Percentiles rank a stretch among this genome's conserved stretches.
phyloP scores from a whole-genome alignment of 495 filamentous ascomycete genomes.

The Aspergillus bridgeri region DNA sequence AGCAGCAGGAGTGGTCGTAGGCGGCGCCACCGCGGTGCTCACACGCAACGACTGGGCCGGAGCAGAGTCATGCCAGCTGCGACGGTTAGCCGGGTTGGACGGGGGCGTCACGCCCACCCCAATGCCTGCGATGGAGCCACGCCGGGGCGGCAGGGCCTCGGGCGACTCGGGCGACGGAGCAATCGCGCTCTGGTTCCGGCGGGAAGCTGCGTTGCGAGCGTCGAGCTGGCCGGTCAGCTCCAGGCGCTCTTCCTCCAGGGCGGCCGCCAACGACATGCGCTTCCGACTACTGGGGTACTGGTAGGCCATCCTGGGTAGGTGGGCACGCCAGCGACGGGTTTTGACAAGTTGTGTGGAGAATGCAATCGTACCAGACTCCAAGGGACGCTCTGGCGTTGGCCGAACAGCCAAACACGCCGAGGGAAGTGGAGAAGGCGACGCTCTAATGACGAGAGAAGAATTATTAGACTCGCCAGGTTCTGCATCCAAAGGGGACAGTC shows the following conservation, averaged over 20 bases:
- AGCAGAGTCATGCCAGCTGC: constrained; percentile 14
- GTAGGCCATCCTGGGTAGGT: constrained; percentile 5
- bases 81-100: constrained; percentile 10
- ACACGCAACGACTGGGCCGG: constrained; percentile 21
- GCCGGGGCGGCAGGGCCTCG: constrained; percentile 30
- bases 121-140: constrained; percentile 42
- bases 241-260: constrained; percentile 24
- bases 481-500: neutral
- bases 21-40: constrained; percentile 10
- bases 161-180: constrained; percentile 21
- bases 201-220: constrained; percentile 5
- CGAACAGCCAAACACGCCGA: constrained; percentile 9
- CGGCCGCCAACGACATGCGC: constrained; percentile 13
- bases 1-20: neutral
- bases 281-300: constrained; percentile 1
- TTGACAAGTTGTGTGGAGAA: constrained; percentile 26
- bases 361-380: neutral
- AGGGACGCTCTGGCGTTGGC: neutral
- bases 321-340: constrained; percentile 15
- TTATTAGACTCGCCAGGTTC: neutral
- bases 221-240: constrained; percentile 16
- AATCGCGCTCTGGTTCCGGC: constrained; percentile 7
- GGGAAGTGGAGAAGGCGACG: constrained; percentile 7
- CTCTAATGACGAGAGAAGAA: constrained; percentile 2
- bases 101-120: constrained; percentile 28